Conservation (phyloP, 495 filamentous ascomycete species). For the Trichoderma gamsii region DNA sequence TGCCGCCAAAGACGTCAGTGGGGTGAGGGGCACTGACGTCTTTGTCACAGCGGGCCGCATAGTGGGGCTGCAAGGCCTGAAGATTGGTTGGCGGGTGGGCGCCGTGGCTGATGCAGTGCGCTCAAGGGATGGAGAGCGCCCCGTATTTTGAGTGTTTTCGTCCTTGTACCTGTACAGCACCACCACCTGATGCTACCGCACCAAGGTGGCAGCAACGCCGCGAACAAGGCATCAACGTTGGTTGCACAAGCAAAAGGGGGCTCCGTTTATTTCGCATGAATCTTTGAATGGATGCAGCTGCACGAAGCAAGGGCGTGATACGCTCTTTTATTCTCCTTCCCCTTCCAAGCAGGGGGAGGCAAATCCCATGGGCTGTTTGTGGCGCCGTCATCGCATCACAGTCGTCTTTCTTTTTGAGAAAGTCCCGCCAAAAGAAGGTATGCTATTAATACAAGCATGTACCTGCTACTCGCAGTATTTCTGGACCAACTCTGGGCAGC, state of each 20-base stretch:
- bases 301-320: background rate
- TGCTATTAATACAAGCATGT: background rate
- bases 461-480: background rate
- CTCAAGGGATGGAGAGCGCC: too few relatives aligned
- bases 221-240: too few relatives aligned
- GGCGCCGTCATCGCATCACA: slow-evolving; percentile 7
- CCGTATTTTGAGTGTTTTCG: too few relatives aligned
- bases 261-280: too few relatives aligned
- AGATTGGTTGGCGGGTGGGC: slow-evolving; percentile 5
- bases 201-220: too few relatives aligned
- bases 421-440: slow-evolving; percentile 2
- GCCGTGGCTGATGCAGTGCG: background rate
- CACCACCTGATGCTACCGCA: too few relatives aligned
- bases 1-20: slow-evolving; percentile 8
- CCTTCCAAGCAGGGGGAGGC: background rate
- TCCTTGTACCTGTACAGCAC: too few relatives aligned
- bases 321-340: background rate
- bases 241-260: too few relatives aligned
- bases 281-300: background rate
- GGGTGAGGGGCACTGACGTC: background rate
- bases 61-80: slow-evolving; percentile 3
- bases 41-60: slow-evolving; percentile 14
- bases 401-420: background rate
- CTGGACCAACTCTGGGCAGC: too few relatives aligned
- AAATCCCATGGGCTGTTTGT: background rate